Base-by-base conservation (phyloP, 2,329 filamentous ascomycete genomes). In the Lithohypha guttulata region DNA sequence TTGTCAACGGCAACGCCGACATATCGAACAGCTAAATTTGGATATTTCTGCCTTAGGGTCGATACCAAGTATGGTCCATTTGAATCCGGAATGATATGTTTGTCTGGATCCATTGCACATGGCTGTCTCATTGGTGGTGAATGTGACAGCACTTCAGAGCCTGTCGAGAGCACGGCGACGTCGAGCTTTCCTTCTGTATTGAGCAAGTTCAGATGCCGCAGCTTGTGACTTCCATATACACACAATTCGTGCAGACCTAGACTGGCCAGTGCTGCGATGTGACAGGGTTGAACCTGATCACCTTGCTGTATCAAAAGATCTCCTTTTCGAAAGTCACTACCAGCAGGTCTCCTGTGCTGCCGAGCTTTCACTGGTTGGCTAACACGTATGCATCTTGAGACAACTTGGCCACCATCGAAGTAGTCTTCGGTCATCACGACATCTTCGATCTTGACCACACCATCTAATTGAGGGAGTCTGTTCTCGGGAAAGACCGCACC, bases 401-500 rank as follows among this genome's bases (percentile, higher is more conserved):
- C n/a, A 37, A 9, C 25, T 41, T 29, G 9, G 21, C 17, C 23
- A n/a, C 7, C 7, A 25, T 25, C 7, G 7, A 25, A 19, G 29
- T 32, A 20, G n/a, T n/a, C 25, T 29, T 36, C 18, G 6, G 13
- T 18, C 5, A 40, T 11, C n/a, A 26, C 28, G 5, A 40, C 47
- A 37, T 55, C 49, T 39, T 55, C 52, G 7, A 48, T 15, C 7
- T 40, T 41, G 11, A 55, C 47, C 17, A 26, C 51, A 50, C 17
- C 46, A 49, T 38, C 54, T 44, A 17, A 50, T 42, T 15, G 26
- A 18, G 9, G 35, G 14, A 1, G 28, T 15, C 4, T 15, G 14
- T 7, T 20, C 42, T 46, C 10, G 41, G 55, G 54, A 34, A 58
- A 58, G 5, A 42, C 44, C 2, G 52, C 54, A 9, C 55, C 55